Evolutionary conservation across 179 eudicot species (phyloP).

Genomic region (Vitellaria paradoxa): DNA sequence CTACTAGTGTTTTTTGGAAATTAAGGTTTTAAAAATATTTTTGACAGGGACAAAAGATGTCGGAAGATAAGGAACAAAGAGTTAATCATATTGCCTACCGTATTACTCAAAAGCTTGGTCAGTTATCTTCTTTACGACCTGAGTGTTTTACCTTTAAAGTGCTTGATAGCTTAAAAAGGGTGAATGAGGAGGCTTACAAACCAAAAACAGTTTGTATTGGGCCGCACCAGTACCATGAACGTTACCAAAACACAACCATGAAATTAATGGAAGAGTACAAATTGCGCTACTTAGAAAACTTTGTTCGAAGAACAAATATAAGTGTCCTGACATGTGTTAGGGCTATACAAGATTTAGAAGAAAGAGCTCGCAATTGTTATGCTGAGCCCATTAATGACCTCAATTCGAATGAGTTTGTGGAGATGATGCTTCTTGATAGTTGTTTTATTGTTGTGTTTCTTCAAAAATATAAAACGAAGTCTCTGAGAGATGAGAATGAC

Average conservation of each 20-base stretch:
- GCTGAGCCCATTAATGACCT: neutral
- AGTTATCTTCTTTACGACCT: too few relatives aligned
- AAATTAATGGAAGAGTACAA: slow-evolving; percentile 14
- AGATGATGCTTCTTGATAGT: slow-evolving; percentile 25
- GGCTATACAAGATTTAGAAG: neutral
- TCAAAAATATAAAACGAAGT: neutral
- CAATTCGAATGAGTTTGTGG: neutral
- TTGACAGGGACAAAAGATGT: too few relatives aligned
- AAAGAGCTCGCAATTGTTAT: neutral
- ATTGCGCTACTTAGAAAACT: neutral
- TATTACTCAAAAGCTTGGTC: too few relatives aligned
- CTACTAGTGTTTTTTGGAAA: too few relatives aligned
- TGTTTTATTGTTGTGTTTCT: slow-evolving; percentile 6
- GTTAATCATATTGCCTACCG: too few relatives aligned
- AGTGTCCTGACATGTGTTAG: neutral
- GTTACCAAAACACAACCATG: neutral
- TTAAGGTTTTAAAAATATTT: too few relatives aligned
- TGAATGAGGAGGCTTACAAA: slow-evolving; percentile 7
- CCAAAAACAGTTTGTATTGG: slow-evolving; percentile 6
- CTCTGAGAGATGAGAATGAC: slow-evolving; percentile 12
- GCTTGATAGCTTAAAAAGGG: too few relatives aligned
- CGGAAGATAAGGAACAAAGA: too few relatives aligned
- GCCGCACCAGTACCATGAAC: too few relatives aligned
- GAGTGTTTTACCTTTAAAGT: too few relatives aligned
- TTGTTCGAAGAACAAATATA: neutral